Base-by-base conservation (phyloP, 495 filamentous ascomycete species). In the Aspergillus steynii region DNA sequence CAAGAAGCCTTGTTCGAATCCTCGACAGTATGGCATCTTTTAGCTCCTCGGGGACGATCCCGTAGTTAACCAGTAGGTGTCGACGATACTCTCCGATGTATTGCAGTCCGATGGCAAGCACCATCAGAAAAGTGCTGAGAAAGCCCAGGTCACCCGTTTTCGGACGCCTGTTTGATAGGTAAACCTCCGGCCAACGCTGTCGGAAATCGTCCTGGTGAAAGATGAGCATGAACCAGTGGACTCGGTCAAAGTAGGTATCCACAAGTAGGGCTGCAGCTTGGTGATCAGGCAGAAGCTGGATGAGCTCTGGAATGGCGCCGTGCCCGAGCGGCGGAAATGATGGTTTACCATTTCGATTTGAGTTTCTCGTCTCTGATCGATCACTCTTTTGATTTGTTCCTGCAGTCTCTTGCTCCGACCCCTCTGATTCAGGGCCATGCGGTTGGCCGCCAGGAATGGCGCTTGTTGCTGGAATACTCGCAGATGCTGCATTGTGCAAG, bases 151-250 rank as follows among this genome's bases (percentile, higher is more conserved):
- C 54, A 5, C 15, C 5, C 26, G 52, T 29, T 50, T 3, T 27
- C 52, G 0, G 47, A 58, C 1, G 29, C 15, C 10, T 47, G 26
- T 5, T 59, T 10, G 59, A 45, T 4, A 7, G 59, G 47, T 74
- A 71, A 15, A 71, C 25, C 27, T 54, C 15, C 49, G 65, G 65
- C 68, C 70, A 77, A 27, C 62, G 60, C 27, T 59, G 61, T 26
- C 75, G 57, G 50, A 76, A 78, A 10, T 75, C 71, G 8, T 73
- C 64, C 54, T 78, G 71, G 31, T 73, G 71, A 51, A 78, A 71
- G 6, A 78, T 65, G 6, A 76, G 60, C 58, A 72, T 69, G 62
- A 76, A 78, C 75, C 75, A 78, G 50, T 78, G 75, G 0, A 71
- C 67, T 12, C 68, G 64, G 49, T 72, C 68, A 61, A 78, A 78